Evolutionary conservation across 495 filamentous ascomycete species (phyloP), one percentile per base, ranked within the genome.

Genomic region (Trichocladium uniseriatum): DNA sequence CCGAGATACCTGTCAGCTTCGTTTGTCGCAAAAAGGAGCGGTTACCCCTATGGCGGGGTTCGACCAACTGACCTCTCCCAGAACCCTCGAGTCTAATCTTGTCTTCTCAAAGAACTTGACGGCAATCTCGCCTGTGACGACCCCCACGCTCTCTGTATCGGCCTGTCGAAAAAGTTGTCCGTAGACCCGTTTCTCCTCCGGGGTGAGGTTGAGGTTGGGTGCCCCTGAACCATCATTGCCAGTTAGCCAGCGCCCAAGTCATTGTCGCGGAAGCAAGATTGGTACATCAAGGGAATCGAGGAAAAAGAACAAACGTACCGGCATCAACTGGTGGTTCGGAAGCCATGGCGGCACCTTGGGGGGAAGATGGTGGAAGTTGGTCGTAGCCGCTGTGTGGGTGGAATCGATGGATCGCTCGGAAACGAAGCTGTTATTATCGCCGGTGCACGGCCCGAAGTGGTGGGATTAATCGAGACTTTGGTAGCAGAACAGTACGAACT

Each of bases 81-180:
- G 75, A 21, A 91, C 78, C 47, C 85, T 79, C 38, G 88, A 83
- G 43, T 88, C 77, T 27, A 98, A 73, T 53, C 85, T 80, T 22
- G 92, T 96, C 78, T 91, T 94, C 68, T 97, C 90, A 59, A 98
- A 98, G 73, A 98, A 97, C 57, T 90, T 89, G 57, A 97, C 94
- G 7, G 92, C 92, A 46, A 94, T 75, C 65, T 97, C 92, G 55
- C 94, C 92, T 13, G 91, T 95, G 11, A 98, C 87, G 40, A 96
- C 88, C n/a, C 89, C 87, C 16, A 95, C 79, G 59, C 77, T 82
- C 50, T 95, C 92, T 24, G 81, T 82, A 61, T 97, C 94, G 34
- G 92, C 92, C 51, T 83, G 79, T 62, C 81, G 77, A 65, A 97
- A 98, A 42, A 97, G 80, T 67, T 91, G 87, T 34, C 83, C 86